A percentile compares a stretch with the other conserved stretches of the same genome.
phyloP scores from a whole-genome alignment of 441 rosid genomes.

The Breynia disticha region DNA sequence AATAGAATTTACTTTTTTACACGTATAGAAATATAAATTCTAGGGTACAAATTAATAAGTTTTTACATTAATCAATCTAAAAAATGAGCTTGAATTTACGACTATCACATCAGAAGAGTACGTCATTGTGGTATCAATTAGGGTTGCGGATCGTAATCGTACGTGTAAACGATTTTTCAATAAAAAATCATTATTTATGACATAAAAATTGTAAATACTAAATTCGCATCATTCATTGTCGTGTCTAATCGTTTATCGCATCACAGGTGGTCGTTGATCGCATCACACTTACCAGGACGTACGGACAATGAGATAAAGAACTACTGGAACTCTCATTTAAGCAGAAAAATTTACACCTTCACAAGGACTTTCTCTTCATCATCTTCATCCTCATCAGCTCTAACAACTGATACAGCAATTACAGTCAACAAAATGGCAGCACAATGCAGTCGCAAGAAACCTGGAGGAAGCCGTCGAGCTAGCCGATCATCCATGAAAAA shows the following conservation, averaged over 20 bases:
- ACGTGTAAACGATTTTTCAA: too few species aligned
- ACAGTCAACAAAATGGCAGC: slow-evolving; percentile 13
- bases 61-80: too few species aligned
- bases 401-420: not conserved
- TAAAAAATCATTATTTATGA: too few species aligned
- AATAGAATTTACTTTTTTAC: too few species aligned
- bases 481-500: slow-evolving; percentile 37
- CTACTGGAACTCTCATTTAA: slow-evolving; percentile 84
- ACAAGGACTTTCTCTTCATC: slow-evolving; percentile 4
- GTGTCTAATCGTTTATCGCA: not conserved
- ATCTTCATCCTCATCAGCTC: not conserved
- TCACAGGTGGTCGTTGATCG: slow-evolving; percentile 76
- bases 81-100: too few species aligned
- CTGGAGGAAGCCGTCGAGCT: slow-evolving; percentile 34
- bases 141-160: too few species aligned
- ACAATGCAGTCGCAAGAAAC: slow-evolving; percentile 21
- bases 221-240: not conserved
- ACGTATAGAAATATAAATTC: too few species aligned
- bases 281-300: slow-evolving; percentile 71
- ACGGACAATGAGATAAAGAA: slow-evolving; percentile 94
- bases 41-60: too few species aligned
- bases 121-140: too few species aligned
- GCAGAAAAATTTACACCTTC: slow-evolving; percentile 51
- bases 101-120: too few species aligned
- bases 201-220: too few species aligned